A percentile compares a stretch with the other conserved stretches of the same genome.
Evolutionary conservation across 345 rosid genomes (phyloP).

Genomic region (Pelargonium nanum): DNA sequence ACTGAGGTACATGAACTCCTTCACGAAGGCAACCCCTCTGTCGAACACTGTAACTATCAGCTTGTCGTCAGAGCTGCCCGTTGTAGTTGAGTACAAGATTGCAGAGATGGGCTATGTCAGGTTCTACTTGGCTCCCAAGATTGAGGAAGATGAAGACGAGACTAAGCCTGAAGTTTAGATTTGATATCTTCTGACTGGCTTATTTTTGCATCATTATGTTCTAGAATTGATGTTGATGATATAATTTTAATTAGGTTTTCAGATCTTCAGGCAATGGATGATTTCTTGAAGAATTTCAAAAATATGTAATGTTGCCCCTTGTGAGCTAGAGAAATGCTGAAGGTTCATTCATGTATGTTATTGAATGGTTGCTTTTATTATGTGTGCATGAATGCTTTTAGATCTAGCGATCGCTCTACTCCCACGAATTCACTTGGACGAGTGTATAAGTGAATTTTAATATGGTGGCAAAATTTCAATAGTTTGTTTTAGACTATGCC

Average conservation of each 20-base stretch:
- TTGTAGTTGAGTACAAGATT: conserved; percentile 90
- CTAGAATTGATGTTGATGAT: too few relatives aligned
- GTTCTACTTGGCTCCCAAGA: conserved; percentile 95
- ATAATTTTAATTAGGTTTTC: not conserved
- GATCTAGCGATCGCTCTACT: too few relatives aligned
- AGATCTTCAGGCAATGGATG: not conserved
- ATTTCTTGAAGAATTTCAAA: not conserved
- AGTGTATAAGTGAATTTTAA: too few relatives aligned
- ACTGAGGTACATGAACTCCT: conserved; percentile 90
- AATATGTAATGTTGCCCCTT: not conserved
- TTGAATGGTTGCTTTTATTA: too few relatives aligned
- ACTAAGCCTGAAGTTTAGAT: conserved; percentile 32
- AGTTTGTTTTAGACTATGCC: too few relatives aligned
- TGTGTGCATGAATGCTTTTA: too few relatives aligned
- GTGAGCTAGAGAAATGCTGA: not conserved
- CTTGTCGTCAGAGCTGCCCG: conserved; percentile 90
- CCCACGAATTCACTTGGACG: too few relatives aligned
- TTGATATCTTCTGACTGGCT: too few relatives aligned
- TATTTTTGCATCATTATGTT: not conserved
- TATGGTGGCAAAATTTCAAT: too few relatives aligned
- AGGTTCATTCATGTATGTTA: too few relatives aligned
- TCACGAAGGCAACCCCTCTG: conserved; percentile 90
- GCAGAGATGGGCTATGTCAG: conserved; percentile 98
- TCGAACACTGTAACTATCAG: conserved; percentile 78
- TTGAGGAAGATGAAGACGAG: conserved; percentile 92